phyloP scores from a whole-genome alignment of 139 green algal genomes.

The Micractinium conductrix region DNA sequence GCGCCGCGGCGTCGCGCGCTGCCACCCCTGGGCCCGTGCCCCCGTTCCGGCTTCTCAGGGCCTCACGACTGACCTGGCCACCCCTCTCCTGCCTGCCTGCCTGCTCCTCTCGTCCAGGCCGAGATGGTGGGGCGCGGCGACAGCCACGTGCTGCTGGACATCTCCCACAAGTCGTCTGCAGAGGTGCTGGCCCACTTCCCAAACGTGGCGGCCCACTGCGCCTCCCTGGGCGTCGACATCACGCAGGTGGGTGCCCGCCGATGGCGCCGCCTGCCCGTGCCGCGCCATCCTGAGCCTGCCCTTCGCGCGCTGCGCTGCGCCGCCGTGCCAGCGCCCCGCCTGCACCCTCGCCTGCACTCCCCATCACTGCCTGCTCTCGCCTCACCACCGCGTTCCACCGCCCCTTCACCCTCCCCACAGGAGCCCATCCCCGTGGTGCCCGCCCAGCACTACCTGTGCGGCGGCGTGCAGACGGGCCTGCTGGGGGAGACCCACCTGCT shows the following conservation, averaged over 20 bases:
- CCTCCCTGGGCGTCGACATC: slow-evolving; percentile 92
- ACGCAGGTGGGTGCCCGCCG: slow-evolving; percentile 43
- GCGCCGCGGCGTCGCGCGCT: too few relatives aligned
- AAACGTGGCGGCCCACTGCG: slow-evolving; percentile 86
- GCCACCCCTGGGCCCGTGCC: too few relatives aligned
- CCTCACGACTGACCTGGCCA: too few relatives aligned
- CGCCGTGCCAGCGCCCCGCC: background rate
- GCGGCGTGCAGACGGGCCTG: slow-evolving; percentile 91
- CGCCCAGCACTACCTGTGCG: slow-evolving; percentile 98
- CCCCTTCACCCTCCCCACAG: background rate
- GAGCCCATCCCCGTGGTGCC: slow-evolving; percentile 96
- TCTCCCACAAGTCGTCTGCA: slow-evolving; percentile 80
- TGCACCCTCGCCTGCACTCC: background rate
- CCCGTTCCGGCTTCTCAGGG: too few relatives aligned
- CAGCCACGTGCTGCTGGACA: slow-evolving; percentile 93
- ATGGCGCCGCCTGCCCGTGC: too few relatives aligned
- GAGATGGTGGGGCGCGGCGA: slow-evolving; percentile 77
- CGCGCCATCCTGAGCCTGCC: background rate
- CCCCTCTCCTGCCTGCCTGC: too few relatives aligned
- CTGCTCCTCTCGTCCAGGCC: too few relatives aligned
- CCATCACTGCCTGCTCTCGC: background rate
- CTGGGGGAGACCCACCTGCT: slow-evolving; percentile 85
- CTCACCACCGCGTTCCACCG: background rate
- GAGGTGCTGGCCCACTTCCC: slow-evolving; percentile 92
- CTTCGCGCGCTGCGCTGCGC: background rate